Evolutionary conservation across 1,139 yeast genomes (phyloP).

Genomic region (Pichia sp.): DNA sequence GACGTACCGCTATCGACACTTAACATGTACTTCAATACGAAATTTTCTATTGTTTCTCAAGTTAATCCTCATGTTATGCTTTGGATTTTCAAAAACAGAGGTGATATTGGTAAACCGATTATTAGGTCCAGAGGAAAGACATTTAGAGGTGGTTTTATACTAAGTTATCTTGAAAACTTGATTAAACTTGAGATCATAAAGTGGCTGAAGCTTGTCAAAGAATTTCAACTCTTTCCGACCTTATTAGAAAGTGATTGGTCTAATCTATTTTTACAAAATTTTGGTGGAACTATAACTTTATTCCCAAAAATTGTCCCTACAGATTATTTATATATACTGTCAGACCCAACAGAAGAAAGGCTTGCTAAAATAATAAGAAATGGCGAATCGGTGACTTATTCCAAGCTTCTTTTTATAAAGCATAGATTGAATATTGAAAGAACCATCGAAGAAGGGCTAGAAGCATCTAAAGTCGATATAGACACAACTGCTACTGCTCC

Average conservation of each 20-base stretch:
- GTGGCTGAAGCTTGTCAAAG: constrained; percentile 63
- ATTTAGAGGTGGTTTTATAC: constrained; percentile 70
- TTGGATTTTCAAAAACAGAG: constrained; percentile 73
- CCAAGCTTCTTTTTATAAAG: constrained; percentile 55
- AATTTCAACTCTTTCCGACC: constrained; percentile 61
- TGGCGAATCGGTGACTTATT: constrained; percentile 64
- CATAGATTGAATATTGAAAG: constrained; percentile 60
- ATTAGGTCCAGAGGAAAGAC: constrained; percentile 51
- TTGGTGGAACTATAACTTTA: constrained; percentile 68
- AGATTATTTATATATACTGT: constrained; percentile 59
- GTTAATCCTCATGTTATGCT: constrained; percentile 77
- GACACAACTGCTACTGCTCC: constrained; percentile 12
- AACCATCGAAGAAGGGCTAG: constrained; percentile 47
- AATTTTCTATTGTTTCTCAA: constrained; percentile 70
- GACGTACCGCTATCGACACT: constrained; percentile 65
- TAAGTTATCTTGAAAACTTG: constrained; percentile 64
- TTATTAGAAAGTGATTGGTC: constrained; percentile 76
- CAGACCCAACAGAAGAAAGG: constrained; percentile 59
- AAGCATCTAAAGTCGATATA: constrained; percentile 11
- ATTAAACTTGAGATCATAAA: constrained; percentile 66
- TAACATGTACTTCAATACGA: constrained; percentile 72
- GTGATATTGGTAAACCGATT: constrained; percentile 76
- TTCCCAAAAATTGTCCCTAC: constrained; percentile 59
- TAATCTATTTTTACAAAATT: constrained; percentile 64
- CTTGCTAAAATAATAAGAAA: constrained; percentile 49